Percentiles rank a stretch among this genome's conserved stretches.
These are phyloP conservation scores for Sphagnum tenellum DNA, from an alignment of 225 moss, liverwort and hornwort species.

Conservation along the genomic window DNA sequence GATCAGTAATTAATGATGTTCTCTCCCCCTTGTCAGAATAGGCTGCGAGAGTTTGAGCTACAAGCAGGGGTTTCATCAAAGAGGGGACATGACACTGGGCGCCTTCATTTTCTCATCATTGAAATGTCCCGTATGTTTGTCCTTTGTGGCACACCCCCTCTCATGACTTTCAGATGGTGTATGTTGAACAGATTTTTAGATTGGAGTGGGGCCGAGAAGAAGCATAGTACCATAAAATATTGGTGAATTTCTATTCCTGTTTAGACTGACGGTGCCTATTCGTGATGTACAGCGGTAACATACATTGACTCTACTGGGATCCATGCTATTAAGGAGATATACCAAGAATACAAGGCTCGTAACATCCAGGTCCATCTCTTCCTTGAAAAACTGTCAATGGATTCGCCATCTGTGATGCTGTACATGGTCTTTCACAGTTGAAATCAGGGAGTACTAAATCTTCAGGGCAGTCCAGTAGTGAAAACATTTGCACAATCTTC, in stretches of 20 bases:
- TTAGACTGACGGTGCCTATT: no score
- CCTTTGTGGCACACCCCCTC: no score
- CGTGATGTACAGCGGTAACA: slow-evolving; percentile 58
- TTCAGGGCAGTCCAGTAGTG: no score
- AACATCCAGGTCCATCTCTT: slow-evolving; percentile 53
- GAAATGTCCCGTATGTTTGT: slow-evolving; percentile 88
- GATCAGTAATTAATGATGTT: background rate
- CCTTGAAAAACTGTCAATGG: background rate
- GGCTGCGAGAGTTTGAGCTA: slow-evolving; percentile 64
- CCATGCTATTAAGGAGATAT: slow-evolving; percentile 82
- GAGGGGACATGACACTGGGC: slow-evolving; percentile 48
- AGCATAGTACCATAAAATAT: no score
- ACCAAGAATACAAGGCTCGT: slow-evolving; percentile 63
- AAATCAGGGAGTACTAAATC: no score
- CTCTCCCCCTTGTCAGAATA: slow-evolving; percentile 5
- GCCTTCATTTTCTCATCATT: slow-evolving; percentile 64
- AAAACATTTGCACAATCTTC: background rate
- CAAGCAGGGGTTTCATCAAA: slow-evolving; percentile 36
- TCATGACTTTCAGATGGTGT: no score
- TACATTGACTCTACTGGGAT: slow-evolving; percentile 90
- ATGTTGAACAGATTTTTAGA: no score
- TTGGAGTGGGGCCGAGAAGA: no score
- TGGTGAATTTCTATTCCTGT: no score
- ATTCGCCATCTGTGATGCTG: slow-evolving; percentile 3
- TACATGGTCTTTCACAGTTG: background rate